phyloP scores from a whole-genome alignment of 257 asterid genomes.

The Penstemon eatonii region DNA sequence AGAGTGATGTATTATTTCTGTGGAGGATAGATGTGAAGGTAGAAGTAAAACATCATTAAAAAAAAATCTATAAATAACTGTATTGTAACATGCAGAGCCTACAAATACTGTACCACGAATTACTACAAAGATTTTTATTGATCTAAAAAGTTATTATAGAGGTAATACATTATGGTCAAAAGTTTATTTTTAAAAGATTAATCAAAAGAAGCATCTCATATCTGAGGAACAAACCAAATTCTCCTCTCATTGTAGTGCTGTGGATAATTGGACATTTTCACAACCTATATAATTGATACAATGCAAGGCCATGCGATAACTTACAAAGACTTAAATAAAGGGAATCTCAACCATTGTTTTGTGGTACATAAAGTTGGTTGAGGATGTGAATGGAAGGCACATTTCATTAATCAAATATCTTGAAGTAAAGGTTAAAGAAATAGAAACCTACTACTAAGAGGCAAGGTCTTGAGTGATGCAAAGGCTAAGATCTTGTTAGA shows the following conservation, averaged over 20 bases:
- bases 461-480: neutral
- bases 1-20: constrained; percentile 27
- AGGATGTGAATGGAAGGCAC: constrained; percentile 4
- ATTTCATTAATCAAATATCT: neutral
- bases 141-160: neutral
- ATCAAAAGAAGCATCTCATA: neutral
- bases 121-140: neutral
- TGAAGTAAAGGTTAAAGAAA: neutral
- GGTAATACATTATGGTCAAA: neutral
- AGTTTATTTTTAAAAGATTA: neutral
- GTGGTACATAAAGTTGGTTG: constrained; percentile 8
- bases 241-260: neutral
- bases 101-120: constrained; percentile 16
- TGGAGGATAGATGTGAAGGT: constrained; percentile 14
- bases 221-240: constrained; percentile 6
- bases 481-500: neutral
- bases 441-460: neutral
- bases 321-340: neutral
- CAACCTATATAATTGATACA: neutral
- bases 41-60: neutral
- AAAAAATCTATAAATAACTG: neutral
- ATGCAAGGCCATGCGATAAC: neutral
- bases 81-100: neutral
- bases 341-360: constrained; percentile 6
- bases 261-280: constrained; percentile 9